Percentiles rank a stretch among this genome's conserved stretches.
Evolutionary conservation across 2,329 filamentous ascomycete species (phyloP).

Genomic region (Diatrype stigma): DNA sequence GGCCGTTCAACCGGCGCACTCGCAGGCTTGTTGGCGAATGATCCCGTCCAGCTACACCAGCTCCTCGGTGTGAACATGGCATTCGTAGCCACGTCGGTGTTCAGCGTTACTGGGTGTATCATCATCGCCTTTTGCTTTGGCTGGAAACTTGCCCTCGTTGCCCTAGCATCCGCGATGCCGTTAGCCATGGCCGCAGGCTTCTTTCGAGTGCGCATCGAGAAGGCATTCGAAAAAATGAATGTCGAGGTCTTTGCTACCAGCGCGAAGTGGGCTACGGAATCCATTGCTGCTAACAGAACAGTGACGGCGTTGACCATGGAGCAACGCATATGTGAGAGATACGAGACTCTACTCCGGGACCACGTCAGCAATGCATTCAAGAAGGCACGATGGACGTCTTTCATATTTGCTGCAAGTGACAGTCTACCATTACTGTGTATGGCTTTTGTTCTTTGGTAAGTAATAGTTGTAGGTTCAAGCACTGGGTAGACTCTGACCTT

Average conservation of each 20-base stretch:
- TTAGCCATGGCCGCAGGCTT: constrained; percentile 43
- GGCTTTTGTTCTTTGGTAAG: constrained; percentile 28
- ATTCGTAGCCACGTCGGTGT: constrained; percentile 57
- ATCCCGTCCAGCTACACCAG: constrained; percentile 57
- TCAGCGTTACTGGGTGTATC: constrained; percentile 62
- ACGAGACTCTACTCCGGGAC: constrained; percentile 51
- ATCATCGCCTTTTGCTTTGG: constrained; percentile 66
- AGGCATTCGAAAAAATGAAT: constrained; percentile 43
- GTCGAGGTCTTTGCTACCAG: constrained; percentile 64
- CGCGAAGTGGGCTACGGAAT: constrained; percentile 70
- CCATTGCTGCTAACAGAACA: constrained; percentile 69
- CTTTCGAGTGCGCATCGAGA: constrained; percentile 27
- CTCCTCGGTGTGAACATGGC: constrained; percentile 61
- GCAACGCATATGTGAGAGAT: constrained; percentile 57
- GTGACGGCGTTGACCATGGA: constrained; percentile 68
- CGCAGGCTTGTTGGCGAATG: constrained; percentile 49
- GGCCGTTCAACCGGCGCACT: constrained; percentile 57
- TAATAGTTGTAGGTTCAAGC: neutral
- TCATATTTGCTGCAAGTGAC: constrained; percentile 65
- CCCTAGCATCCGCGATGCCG: constrained; percentile 56
- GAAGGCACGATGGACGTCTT: constrained; percentile 59
- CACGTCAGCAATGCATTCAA: constrained; percentile 59
- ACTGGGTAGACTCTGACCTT: constrained; percentile 44
- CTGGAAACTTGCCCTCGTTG: constrained; percentile 71
- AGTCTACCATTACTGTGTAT: constrained; percentile 41